Percentiles rank a stretch among this genome's conserved stretches.
phyloP scores from a whole-genome alignment of 2,329 filamentous ascomycete species.

The Achaetomium macrosporum region DNA sequence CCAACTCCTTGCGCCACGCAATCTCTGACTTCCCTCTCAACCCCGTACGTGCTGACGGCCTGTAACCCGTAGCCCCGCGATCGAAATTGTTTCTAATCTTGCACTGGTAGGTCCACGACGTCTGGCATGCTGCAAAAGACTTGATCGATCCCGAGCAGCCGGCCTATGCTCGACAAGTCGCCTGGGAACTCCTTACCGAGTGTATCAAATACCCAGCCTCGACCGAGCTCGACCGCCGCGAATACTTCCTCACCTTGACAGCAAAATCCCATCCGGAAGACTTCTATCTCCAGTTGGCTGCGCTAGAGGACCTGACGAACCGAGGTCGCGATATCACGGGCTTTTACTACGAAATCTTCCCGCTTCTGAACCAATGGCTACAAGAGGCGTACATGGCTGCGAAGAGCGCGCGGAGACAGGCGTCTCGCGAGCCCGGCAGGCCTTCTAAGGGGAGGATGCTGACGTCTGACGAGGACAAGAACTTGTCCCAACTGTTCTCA shows the following conservation, averaged over 20 bases:
- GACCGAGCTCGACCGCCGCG: conserved; percentile 60
- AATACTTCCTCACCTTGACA: conserved; percentile 59
- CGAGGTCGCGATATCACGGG: conserved; percentile 57
- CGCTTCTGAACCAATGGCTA: conserved; percentile 57
- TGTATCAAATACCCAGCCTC: conserved; percentile 58
- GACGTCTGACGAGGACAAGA: conserved; percentile 50
- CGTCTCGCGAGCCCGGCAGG: conserved; percentile 36
- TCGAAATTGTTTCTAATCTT: conserved; percentile 4
- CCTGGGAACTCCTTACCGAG: conserved; percentile 60
- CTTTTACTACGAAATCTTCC: conserved; percentile 62
- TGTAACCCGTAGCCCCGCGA: neutral
- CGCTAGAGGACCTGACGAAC: conserved; percentile 56
- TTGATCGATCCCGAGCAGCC: conserved; percentile 54
- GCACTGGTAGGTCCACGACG: conserved; percentile 41
- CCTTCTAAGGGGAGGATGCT: conserved; percentile 36
- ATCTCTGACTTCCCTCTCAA: conserved; percentile 55
- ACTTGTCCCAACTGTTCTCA: conserved; percentile 57
- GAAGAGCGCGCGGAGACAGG: conserved; percentile 45
- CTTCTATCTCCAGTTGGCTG: conserved; percentile 60
- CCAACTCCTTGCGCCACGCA: conserved; percentile 49
- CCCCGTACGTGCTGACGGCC: conserved; percentile 31
- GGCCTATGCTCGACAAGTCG: conserved; percentile 49
- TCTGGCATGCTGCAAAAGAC: conserved; percentile 63
- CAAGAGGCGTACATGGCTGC: conserved; percentile 49
- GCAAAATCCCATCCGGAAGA: conserved; percentile 53